Evolutionary conservation across 2,329 filamentous ascomycete genomes (phyloP), one percentile per base, ranked within the genome.

Genomic region (Monosporascus sp.): DNA sequence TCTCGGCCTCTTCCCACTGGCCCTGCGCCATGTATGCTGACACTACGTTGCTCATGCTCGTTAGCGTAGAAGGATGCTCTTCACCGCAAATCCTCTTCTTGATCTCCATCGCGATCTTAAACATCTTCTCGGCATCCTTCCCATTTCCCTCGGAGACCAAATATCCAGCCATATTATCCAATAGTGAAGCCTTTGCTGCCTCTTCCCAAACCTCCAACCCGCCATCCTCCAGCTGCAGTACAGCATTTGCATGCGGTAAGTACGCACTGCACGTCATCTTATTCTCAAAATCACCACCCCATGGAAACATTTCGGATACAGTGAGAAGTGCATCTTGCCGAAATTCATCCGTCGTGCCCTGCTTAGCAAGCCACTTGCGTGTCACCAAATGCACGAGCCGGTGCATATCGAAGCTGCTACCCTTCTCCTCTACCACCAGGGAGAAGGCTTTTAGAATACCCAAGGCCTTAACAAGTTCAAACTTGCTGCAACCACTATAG

Each of bases 371-470:
- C 71, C 69, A 73, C 39, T 52, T 62, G 51, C 62, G 64, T 9
- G 61, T 72, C 27, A 68, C 61, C 24, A 74, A 54, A 55, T 74
- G 70, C 20, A 76, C 73, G 3, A 77, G 63, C 7, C 54, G 44
- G 57, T 77, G 74, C 71, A 77, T 76, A 54, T 72, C 67, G 49
- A 72, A 74, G 2, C 51, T 50, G 14, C 54, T 61, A 1, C 57
- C 22, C 27, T 53, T 55, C n/a, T 51, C 61, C 11, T 50, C 48
- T 1, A 52, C 49, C 8, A 77, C 57, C 5, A 77, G 65, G 2
- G 62, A 72, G 55, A 66, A 77, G 49, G 68, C 59, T 44, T 60
- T 56, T 11, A 78, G 61, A 2, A 61, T 57, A 1, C 53, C 31
- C 1, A 76, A 49, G 54, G 2, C 66, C 60, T 54, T 69, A 62